Base-by-base conservation (phyloP, 2,329 filamentous ascomycete genomes). In the Chaetomiaceae sp. region DNA sequence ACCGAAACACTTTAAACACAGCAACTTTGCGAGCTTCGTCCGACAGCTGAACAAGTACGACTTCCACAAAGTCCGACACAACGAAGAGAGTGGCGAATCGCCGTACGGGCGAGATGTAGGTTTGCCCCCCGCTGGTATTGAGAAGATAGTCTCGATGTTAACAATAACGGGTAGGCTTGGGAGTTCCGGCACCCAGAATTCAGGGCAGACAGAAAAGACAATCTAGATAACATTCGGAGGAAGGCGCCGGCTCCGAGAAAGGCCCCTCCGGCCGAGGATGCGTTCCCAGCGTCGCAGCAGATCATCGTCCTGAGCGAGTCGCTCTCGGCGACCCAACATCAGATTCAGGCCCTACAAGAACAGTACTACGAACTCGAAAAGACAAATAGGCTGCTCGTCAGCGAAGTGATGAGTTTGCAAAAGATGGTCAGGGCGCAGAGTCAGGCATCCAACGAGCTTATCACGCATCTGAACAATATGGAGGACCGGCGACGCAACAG, bases 141-240 rank as follows among this genome's bases (percentile, higher is more conserved):
- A n/a, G n/a, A n/a, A n/a, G n/a, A n/a, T n/a, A n/a, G n/a, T n/a
- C n/a, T n/a, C 9, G 25, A 5, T 27, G 63, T 68, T 75, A 61
- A 72, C 63, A 51, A 14, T 48, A 30, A 13, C 20, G 30, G 48
- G 29, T 64, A 94, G 88, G 84, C 86, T 11, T 95, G 89, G 89
- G 94, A 99, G 67, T 99, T 99, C 69, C 95, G 94, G 68, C 94
- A 99, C 66, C 92, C 92, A 11, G 90, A 96, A 64, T 99, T 99
- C 74, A 88, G 90, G 63, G 86, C 88, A 60, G 92, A 96, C 71
- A 95, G 92, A 72, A 96, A 96, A 70, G 90, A 96, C 67, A 94
- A 90, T 41, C 78, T 99, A 43, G 94, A 99, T 66, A 97, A 96
- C 62, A 99, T 99, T 65, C 84, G 90, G 64, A 81, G 94, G 62